A percentile compares a stretch with the other conserved stretches of the same genome.
These are phyloP conservation scores for Parathielavia appendiculata DNA, from an alignment of 495 filamentous ascomycete species.

Conservation along the genomic window DNA sequence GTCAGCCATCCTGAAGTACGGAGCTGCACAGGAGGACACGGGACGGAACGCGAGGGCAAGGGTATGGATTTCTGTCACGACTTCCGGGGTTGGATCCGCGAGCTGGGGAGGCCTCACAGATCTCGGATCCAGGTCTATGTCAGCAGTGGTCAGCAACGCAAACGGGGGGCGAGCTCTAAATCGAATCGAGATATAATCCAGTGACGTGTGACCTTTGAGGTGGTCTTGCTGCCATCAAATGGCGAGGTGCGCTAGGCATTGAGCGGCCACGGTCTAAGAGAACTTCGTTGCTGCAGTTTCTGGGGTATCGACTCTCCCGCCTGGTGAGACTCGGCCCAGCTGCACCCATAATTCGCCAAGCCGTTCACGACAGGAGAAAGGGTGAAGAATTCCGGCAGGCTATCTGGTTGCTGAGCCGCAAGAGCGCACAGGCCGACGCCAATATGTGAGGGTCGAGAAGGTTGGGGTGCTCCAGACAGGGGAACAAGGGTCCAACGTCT, in stretches of 20 bases:
- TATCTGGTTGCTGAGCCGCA: neutral
- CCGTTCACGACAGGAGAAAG: neutral
- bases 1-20: slow-evolving; percentile 11
- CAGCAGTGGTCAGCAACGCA: slow-evolving; percentile 5
- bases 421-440: slow-evolving; percentile 10
- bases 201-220: neutral
- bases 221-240: neutral
- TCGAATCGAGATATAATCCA: slow-evolving; percentile 11
- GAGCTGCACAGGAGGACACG: slow-evolving; percentile 15
- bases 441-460: slow-evolving; percentile 12
- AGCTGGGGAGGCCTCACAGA: slow-evolving; percentile 21
- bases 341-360: neutral
- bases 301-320: neutral
- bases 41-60: slow-evolving; percentile 12
- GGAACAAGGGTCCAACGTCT: slow-evolving; percentile 22
- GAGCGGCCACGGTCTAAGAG: too few relatives aligned
- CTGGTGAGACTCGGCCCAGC: neutral
- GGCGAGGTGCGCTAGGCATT: neutral
- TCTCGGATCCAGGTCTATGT: slow-evolving; percentile 9
- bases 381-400: neutral
- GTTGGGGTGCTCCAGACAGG: slow-evolving; percentile 11
- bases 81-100: slow-evolving; percentile 22
- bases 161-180: neutral
- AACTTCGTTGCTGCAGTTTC: too few relatives aligned
- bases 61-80: slow-evolving; percentile 20